Conservation (phyloP, 2,329 filamentous ascomycete genomes). For the Colletotrichum spaethianum region DNA sequence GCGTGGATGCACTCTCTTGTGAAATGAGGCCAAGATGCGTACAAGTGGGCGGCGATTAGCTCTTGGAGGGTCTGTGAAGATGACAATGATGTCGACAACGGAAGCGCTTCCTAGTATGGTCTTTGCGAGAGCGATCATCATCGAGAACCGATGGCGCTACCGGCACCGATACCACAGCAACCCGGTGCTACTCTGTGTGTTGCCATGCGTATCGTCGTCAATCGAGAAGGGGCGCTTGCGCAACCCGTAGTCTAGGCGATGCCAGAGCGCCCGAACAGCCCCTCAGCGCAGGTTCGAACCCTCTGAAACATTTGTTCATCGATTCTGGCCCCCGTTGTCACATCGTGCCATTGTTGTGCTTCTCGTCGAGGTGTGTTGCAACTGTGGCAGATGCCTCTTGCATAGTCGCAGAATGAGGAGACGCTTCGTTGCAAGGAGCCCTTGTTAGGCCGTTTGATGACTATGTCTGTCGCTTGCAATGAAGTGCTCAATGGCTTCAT, state of each 20-base stretch:
- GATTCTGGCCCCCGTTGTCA: constrained; percentile 9
- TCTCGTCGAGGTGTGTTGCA: constrained; percentile 9
- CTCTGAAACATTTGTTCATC: constrained; percentile 22
- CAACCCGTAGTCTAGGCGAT: not conserved
- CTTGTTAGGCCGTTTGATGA: constrained; percentile 7
- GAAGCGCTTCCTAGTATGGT: constrained; percentile 2
- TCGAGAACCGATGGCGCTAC: not conserved
- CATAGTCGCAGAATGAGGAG: constrained; percentile 8
- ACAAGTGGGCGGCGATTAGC: constrained; percentile 25
- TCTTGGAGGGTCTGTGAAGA: constrained; percentile 10
- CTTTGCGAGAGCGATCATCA: constrained; percentile 14
- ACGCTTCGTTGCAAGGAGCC: constrained; percentile 8
- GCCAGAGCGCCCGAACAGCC: not conserved
- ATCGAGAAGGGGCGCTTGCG: not conserved
- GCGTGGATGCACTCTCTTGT: constrained; percentile 19
- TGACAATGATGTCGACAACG: constrained; percentile 17
- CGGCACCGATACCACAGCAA: not conserved
- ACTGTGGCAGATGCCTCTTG: constrained; percentile 18
- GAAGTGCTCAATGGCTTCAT: constrained; percentile 4
- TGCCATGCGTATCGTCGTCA: not conserved
- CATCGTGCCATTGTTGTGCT: constrained; percentile 4
- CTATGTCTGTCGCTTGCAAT: constrained; percentile 13
- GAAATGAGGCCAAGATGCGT: constrained; percentile 31
- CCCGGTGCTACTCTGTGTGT: not conserved
- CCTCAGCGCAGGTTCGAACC: not conserved